These are phyloP conservation scores for Psilocybe azurescens DNA, from an alignment of 768 basidiomycete genomes.

Conservation along the genomic window DNA sequence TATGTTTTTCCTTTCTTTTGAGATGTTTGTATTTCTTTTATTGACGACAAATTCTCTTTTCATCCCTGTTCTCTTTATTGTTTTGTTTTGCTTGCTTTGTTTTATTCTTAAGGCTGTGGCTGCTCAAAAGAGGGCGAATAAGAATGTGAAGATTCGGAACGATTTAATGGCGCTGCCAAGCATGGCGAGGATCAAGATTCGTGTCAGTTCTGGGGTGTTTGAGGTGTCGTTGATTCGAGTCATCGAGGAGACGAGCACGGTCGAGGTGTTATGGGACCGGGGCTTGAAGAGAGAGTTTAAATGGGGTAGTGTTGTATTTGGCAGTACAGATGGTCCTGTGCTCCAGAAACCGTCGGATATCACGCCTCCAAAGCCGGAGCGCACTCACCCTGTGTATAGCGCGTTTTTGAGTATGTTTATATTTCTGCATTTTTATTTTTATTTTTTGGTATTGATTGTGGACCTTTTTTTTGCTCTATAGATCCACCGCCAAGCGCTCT, in stretches of 20 bases:
- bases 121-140: slow-evolving; percentile 75
- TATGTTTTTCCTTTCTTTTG: slow-evolving; percentile 43
- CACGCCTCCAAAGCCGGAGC: slow-evolving; percentile 40
- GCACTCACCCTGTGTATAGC: slow-evolving; percentile 19
- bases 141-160: slow-evolving; percentile 72
- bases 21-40: not conserved
- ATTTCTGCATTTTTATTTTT: slow-evolving; percentile 34
- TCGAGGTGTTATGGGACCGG: slow-evolving; percentile 84
- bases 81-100: not conserved
- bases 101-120: slow-evolving; percentile 61
- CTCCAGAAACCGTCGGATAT: slow-evolving; percentile 72
- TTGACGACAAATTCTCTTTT: slow-evolving; percentile 1
- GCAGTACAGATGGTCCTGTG: slow-evolving; percentile 73
- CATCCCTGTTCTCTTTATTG: slow-evolving; percentile 1
- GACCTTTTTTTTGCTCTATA: slow-evolving; percentile 6
- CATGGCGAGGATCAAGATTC: slow-evolving; percentile 83
- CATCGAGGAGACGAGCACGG: slow-evolving; percentile 67
- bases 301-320: slow-evolving; percentile 82
- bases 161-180: slow-evolving; percentile 73
- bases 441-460: slow-evolving; percentile 8
- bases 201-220: slow-evolving; percentile 83
- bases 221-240: slow-evolving; percentile 82
- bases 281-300: slow-evolving; percentile 79
- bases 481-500: slow-evolving; percentile 26
- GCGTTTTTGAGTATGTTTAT: not conserved